phyloP scores from a whole-genome alignment of 441 rosid species.

The Viola pubescens region DNA sequence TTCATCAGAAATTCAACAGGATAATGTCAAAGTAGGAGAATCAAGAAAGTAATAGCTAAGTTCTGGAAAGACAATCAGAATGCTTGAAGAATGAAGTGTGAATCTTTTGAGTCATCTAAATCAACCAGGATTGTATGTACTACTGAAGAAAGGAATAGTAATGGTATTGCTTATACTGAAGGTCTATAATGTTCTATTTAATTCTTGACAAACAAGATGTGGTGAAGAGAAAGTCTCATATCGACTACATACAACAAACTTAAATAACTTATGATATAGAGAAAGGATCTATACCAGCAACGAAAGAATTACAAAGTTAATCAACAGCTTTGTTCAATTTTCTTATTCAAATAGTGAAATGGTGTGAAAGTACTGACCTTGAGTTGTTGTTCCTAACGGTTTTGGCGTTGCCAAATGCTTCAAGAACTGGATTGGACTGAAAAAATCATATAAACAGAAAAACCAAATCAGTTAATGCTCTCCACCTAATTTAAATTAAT shows the following conservation, averaged over 20 bases:
- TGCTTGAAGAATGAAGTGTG: background rate
- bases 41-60: background rate
- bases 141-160: background rate
- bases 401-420: constrained; percentile 99
- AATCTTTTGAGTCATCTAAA: background rate
- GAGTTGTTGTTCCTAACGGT: constrained; percentile 98
- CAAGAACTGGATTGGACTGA: constrained; percentile 99
- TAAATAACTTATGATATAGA: no score
- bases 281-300: no score
- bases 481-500: constrained; percentile 8
- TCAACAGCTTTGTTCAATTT: background rate
- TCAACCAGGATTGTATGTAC: background rate
- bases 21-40: background rate
- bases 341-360: constrained; percentile 5
- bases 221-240: no score
- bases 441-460: constrained; percentile 24
- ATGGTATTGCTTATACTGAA: background rate
- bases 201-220: background rate
- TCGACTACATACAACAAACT: no score
- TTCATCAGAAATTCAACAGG: constrained; percentile 3
- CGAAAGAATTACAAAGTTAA: no score
- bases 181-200: constrained; percentile 1
- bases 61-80: background rate
- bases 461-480: constrained; percentile 19
- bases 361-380: constrained; percentile 42